Percentiles rank a stretch among this genome's conserved stretches.
phyloP scores from a whole-genome alignment of 495 filamentous ascomycete genomes.

The Hypoxylon cercidicola region DNA sequence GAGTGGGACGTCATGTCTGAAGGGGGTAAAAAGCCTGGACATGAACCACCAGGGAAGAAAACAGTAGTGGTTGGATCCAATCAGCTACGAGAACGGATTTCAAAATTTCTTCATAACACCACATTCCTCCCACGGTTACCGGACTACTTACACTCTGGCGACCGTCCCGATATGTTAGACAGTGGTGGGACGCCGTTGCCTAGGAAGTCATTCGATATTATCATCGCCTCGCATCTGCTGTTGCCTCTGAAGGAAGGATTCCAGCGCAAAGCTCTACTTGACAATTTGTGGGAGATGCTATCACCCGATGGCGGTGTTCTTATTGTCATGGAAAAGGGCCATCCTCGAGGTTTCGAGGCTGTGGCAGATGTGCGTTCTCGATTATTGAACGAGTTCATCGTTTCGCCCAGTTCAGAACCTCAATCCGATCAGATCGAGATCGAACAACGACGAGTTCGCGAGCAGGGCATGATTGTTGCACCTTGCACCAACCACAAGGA shows the following conservation, averaged over 20 bases:
- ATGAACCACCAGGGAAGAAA: slow-evolving; percentile 58
- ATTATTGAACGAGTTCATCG: slow-evolving; percentile 78
- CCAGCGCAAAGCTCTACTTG: slow-evolving; percentile 76
- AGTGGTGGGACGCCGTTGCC: slow-evolving; percentile 53
- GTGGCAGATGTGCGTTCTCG: slow-evolving; percentile 83
- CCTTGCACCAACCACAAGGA: slow-evolving; percentile 91
- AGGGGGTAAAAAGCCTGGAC: slow-evolving; percentile 49
- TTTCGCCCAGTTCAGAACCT: slow-evolving; percentile 66
- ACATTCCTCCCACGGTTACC: slow-evolving; percentile 92
- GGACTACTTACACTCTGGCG: slow-evolving; percentile 77
- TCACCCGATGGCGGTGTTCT: slow-evolving; percentile 87
- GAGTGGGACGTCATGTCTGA: slow-evolving; percentile 77
- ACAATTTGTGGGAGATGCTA: slow-evolving; percentile 89
- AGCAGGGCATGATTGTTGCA: slow-evolving; percentile 90
- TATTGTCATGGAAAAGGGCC: slow-evolving; percentile 89
- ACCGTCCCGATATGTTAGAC: slow-evolving; percentile 54
- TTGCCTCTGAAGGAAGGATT: slow-evolving; percentile 76
- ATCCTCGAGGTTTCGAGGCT: slow-evolving; percentile 90
- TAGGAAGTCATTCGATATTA: slow-evolving; percentile 86
- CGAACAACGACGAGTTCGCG: slow-evolving; percentile 52
- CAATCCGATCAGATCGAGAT: slow-evolving; percentile 44
- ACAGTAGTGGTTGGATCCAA: slow-evolving; percentile 62
- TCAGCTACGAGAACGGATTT: slow-evolving; percentile 76
- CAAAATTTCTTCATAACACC: slow-evolving; percentile 83
- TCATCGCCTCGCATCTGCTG: slow-evolving; percentile 86